Evolutionary conservation across 2,329 filamentous ascomycete genomes (phyloP).

Genomic region (Trichophyton mentagrophytes): DNA sequence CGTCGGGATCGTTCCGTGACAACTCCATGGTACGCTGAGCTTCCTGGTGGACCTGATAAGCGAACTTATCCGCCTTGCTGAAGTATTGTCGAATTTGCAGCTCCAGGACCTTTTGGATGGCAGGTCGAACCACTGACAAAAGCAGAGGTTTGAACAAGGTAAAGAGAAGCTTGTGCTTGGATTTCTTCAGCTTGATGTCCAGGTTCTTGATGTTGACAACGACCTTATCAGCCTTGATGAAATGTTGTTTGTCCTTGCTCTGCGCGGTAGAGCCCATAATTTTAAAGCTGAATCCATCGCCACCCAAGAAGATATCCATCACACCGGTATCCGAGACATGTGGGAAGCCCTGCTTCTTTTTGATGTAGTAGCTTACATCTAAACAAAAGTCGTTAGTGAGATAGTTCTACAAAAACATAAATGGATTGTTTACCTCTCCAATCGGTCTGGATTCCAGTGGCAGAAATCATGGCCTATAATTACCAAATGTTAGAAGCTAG

Average conservation of each 20-base stretch:
- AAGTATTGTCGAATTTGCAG: slow-evolving; percentile 78
- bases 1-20: slow-evolving; percentile 54
- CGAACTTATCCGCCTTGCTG: slow-evolving; percentile 56
- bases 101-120: slow-evolving; percentile 75
- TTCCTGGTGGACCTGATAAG: slow-evolving; percentile 70
- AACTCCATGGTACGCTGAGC: slow-evolving; percentile 60
- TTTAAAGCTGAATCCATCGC: slow-evolving; percentile 81
- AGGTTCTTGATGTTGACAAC: slow-evolving; percentile 69
- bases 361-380: slow-evolving; percentile 89
- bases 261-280: slow-evolving; percentile 75
- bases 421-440: slow-evolving; percentile 38
- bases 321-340: slow-evolving; percentile 76
- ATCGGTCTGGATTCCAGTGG: slow-evolving; percentile 86
- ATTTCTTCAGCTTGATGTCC: slow-evolving; percentile 83
- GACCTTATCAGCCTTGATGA: slow-evolving; percentile 90
- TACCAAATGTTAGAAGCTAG: not conserved
- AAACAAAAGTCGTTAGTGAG: slow-evolving; percentile 11
- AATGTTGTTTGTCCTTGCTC: slow-evolving; percentile 60
- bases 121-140: slow-evolving; percentile 70
- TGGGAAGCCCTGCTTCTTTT: slow-evolving; percentile 89
- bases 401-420: not conserved
- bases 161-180: slow-evolving; percentile 88
- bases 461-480: slow-evolving; percentile 56
- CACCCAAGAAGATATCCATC: slow-evolving; percentile 75
- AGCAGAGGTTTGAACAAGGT: slow-evolving; percentile 73